Conservation (phyloP, 192 early-diverging fungal species). For the Podila minutissima region DNA sequence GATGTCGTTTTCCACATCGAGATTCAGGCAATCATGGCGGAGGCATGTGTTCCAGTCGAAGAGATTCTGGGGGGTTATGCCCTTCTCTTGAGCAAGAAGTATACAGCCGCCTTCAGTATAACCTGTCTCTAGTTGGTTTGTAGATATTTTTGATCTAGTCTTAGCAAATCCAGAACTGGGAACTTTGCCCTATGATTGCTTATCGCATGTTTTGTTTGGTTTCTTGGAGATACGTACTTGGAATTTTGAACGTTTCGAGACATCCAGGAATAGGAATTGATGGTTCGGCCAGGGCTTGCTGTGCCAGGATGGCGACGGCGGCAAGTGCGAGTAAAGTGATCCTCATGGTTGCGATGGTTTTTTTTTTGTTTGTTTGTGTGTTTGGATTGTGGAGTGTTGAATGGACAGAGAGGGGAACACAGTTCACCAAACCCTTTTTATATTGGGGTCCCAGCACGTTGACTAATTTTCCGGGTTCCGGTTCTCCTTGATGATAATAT, state of each 20-base stretch:
- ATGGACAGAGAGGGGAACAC: no score
- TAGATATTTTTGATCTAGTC: not conserved
- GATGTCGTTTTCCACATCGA: slow-evolving; percentile 5
- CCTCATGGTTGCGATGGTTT: not conserved
- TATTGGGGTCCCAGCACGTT: no score
- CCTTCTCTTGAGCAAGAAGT: not conserved
- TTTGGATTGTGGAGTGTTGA: no score
- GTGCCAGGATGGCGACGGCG: not conserved
- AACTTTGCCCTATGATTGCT: no score
- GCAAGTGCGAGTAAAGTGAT: not conserved
- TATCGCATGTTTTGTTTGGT: no score
- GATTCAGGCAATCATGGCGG: slow-evolving; percentile 8
- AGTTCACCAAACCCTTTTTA: no score
- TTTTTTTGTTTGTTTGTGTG: not conserved
- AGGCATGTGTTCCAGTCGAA: slow-evolving; percentile 12
- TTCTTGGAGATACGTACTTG: not conserved
- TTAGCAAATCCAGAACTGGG: no score
- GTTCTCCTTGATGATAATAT: no score
- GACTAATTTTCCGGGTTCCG: no score
- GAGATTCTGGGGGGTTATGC: slow-evolving; percentile 1
- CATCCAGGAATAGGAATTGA: slow-evolving; percentile 4
- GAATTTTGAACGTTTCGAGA: not conserved
- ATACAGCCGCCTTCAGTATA: not conserved
- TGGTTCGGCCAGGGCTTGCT: not conserved
- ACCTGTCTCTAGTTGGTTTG: not conserved